Percentiles rank a stretch among this genome's conserved stretches.
These are phyloP conservation scores for Nepenthes alata DNA, from an alignment of 179 eudicot species.

Conservation along the genomic window DNA sequence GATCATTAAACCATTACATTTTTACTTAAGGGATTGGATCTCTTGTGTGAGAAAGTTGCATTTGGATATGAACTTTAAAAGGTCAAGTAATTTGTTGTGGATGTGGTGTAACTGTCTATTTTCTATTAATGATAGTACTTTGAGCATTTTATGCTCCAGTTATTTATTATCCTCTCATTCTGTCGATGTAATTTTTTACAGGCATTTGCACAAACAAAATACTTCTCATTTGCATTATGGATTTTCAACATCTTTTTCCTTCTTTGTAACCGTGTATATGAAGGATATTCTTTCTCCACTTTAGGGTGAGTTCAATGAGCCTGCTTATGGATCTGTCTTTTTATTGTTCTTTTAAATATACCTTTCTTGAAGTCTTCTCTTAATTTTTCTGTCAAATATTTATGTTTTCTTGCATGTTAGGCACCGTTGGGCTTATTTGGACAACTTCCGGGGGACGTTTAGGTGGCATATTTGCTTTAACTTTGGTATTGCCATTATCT, in stretches of 20 bases:
- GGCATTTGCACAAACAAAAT: conserved; percentile 64
- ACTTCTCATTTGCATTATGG: conserved; percentile 56
- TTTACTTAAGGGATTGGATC: no score
- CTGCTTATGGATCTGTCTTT: not conserved
- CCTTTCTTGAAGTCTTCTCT: not conserved
- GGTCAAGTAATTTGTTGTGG: no score
- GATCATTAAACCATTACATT: no score
- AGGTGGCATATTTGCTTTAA: conserved; percentile 99
- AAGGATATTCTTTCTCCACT: conserved; percentile 69
- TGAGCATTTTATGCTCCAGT: not conserved
- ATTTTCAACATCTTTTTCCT: conserved; percentile 57
- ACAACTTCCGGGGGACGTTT: conserved; percentile 74
- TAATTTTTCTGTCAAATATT: conserved; percentile 1
- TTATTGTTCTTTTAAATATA: not conserved
- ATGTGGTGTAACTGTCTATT: not conserved
- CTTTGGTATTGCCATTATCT: conserved; percentile 46
- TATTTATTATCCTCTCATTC: not conserved
- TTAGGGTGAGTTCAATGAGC: conserved; percentile 52
- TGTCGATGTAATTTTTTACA: conserved; percentile 19
- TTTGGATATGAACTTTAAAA: no score
- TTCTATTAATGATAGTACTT: not conserved
- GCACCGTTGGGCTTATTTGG: conserved; percentile 67
- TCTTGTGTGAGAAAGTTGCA: no score
- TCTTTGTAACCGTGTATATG: conserved; percentile 64
- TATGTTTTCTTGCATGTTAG: conserved; percentile 21